A percentile compares a stretch with the other conserved stretches of the same genome.
phyloP scores from a whole-genome alignment of 164 flowering plant species.

The Dillenia suffruticosa region DNA sequence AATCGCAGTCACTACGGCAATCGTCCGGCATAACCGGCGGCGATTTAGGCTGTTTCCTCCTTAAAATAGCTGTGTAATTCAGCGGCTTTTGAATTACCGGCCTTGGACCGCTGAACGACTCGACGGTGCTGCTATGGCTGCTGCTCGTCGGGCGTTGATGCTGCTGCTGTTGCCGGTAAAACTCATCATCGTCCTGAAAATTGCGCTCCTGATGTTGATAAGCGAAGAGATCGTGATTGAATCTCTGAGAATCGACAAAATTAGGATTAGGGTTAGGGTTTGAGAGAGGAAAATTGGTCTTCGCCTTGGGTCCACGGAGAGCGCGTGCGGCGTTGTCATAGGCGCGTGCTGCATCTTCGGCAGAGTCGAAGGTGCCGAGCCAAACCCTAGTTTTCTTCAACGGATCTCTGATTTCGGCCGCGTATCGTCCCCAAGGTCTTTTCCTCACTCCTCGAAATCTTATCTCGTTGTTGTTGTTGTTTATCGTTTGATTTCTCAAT shows the following conservation, averaged over 20 bases:
- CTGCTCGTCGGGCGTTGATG: slow-evolving; percentile 59
- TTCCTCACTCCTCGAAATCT: slow-evolving; percentile 69
- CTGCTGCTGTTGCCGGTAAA: slow-evolving; percentile 15
- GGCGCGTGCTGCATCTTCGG: slow-evolving; percentile 75
- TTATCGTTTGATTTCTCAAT: not conserved
- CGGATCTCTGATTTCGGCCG: slow-evolving; percentile 86
- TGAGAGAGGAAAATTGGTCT: slow-evolving; percentile 54
- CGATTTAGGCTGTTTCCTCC: slow-evolving; percentile 16
- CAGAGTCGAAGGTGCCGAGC: slow-evolving; percentile 84
- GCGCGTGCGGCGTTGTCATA: slow-evolving; percentile 71
- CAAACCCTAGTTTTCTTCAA: slow-evolving; percentile 76
- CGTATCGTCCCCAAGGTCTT: slow-evolving; percentile 83
- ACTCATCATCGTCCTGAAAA: too few species aligned
- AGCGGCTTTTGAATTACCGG: slow-evolving; percentile 1
- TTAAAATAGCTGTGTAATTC: not conserved
- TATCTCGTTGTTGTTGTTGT: slow-evolving; percentile 17
- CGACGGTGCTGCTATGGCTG: slow-evolving; percentile 76
- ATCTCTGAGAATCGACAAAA: slow-evolving; percentile 1
- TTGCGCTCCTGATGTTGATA: not conserved
- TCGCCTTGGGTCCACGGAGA: slow-evolving; percentile 77
- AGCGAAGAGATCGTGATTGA: slow-evolving; percentile 7
- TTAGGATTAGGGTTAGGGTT: slow-evolving; percentile 3
- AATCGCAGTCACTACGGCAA: slow-evolving; percentile 83
- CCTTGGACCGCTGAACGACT: slow-evolving; percentile 73
- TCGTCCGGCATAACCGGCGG: slow-evolving; percentile 56